A percentile compares a stretch with the other conserved stretches of the same genome.
These are phyloP conservation scores for Phytophthora lateralis DNA, from an alignment of 352 stramenopile genomes.

Conservation along the genomic window DNA sequence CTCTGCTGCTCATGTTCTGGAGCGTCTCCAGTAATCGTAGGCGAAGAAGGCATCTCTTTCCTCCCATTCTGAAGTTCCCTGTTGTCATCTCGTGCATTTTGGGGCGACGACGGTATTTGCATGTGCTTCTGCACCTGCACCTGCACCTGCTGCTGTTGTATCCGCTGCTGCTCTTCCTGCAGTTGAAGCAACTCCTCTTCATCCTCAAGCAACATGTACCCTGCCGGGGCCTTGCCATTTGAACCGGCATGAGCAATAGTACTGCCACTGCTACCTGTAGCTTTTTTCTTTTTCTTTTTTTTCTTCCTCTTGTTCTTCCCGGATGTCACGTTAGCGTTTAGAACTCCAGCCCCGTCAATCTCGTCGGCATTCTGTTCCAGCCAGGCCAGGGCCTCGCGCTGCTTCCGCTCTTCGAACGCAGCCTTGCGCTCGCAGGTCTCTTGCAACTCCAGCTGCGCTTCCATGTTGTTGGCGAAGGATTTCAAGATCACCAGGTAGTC, in stretches of 20 bases:
- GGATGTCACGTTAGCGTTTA: conserved; percentile 26
- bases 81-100: neutral
- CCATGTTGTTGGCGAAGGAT: conserved; percentile 71
- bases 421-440: conserved; percentile 50
- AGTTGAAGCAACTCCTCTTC: conserved; percentile 43
- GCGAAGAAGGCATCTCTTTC: conserved; percentile 1
- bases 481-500: conserved; percentile 72
- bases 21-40: conserved; percentile 7
- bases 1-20: conserved; percentile 10
- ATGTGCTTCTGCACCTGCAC: conserved; percentile 19
- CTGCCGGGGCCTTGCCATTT: conserved; percentile 21
- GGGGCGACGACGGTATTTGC: conserved; percentile 1
- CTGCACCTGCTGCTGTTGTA: conserved; percentile 21
- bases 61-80: neutral
- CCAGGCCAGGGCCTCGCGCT: conserved; percentile 61
- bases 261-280: conserved; percentile 13
- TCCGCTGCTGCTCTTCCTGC: conserved; percentile 26
- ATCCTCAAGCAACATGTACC: conserved; percentile 52
- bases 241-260: conserved; percentile 3
- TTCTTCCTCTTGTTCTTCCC: conserved; percentile 78
- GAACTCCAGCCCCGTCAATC: conserved; percentile 14
- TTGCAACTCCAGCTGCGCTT: conserved; percentile 80
- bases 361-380: conserved; percentile 53
- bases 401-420: conserved; percentile 44
- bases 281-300: conserved; percentile 70